Evolutionary conservation across 768 basidiomycete species (phyloP).

Genomic region (Cystoderma amianthinum): DNA sequence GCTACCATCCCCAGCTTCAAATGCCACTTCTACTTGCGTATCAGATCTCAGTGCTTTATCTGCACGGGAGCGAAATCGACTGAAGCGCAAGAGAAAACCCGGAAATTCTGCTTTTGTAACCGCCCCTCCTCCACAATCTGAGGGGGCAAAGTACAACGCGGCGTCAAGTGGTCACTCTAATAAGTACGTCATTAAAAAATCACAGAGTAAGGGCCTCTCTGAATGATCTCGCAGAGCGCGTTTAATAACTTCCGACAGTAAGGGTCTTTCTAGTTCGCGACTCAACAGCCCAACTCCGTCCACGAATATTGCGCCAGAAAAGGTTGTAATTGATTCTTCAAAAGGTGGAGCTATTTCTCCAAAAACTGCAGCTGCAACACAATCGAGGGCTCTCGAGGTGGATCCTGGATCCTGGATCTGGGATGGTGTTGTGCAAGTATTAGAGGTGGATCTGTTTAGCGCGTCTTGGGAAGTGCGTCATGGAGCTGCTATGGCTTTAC

Average conservation of each 20-base stretch:
- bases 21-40: slow-evolving; percentile 32
- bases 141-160: slow-evolving; percentile 56
- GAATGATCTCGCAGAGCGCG: slow-evolving; percentile 48
- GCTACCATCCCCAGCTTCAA: slow-evolving; percentile 44
- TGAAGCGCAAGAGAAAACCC: slow-evolving; percentile 91
- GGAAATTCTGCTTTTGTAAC: slow-evolving; percentile 81
- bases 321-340: slow-evolving; percentile 69
- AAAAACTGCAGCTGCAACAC: slow-evolving; percentile 65
- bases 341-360: slow-evolving; percentile 84
- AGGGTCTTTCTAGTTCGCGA: slow-evolving; percentile 41
- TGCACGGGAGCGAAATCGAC: slow-evolving; percentile 86
- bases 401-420: slow-evolving; percentile 75
- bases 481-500: slow-evolving; percentile 85
- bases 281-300: slow-evolving; percentile 49
- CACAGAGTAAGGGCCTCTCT: slow-evolving; percentile 2
- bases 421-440: slow-evolving; percentile 73
- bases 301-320: slow-evolving; percentile 42
- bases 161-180: slow-evolving; percentile 51
- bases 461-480: slow-evolving; percentile 91
- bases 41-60: slow-evolving; percentile 57
- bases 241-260: slow-evolving; percentile 61
- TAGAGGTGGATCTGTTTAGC: slow-evolving; percentile 81
- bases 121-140: slow-evolving; percentile 54
- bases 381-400: slow-evolving; percentile 74
- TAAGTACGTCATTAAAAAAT: slow-evolving; percentile 36